Conservation (phyloP, 768 basidiomycete genomes). For the Rhodocollybia butyracea region DNA sequence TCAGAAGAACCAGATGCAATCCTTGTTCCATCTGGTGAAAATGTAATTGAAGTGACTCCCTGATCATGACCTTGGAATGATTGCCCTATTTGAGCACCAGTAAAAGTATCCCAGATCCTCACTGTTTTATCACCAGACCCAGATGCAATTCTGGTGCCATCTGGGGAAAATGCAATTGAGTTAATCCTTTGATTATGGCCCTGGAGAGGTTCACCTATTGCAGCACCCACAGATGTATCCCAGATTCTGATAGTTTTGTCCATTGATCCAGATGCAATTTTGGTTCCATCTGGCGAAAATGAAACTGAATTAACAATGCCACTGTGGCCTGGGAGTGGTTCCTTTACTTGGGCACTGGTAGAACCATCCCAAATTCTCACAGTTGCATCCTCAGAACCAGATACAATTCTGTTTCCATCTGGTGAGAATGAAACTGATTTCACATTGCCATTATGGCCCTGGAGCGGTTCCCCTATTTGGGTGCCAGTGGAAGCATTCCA, state of each 20-base stretch:
- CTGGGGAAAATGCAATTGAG: not conserved
- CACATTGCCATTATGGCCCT: not conserved
- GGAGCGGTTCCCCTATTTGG: not conserved
- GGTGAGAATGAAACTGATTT: not conserved
- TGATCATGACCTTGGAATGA: not conserved
- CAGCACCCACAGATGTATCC: not conserved
- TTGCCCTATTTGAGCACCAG: not conserved
- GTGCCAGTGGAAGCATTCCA: not conserved
- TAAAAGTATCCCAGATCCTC: not conserved
- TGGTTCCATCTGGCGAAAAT: not conserved
- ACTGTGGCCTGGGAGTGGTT: too few relatives aligned
- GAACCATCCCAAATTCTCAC: not conserved
- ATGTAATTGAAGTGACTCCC: not conserved
- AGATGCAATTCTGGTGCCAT: not conserved
- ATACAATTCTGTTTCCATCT: not conserved
- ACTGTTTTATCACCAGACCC: not conserved
- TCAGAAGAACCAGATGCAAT: not conserved
- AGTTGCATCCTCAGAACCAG: too few relatives aligned
- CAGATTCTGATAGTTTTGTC: not conserved
- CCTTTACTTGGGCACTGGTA: not conserved
- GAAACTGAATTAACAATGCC: too few relatives aligned
- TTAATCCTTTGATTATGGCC: not conserved
- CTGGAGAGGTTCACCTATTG: not conserved
- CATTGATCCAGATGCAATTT: not conserved
- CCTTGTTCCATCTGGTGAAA: too few relatives aligned